These are phyloP conservation scores for Blepharisma japonicum DNA, from an alignment of 73 alveolate species.

Conservation along the genomic window DNA sequence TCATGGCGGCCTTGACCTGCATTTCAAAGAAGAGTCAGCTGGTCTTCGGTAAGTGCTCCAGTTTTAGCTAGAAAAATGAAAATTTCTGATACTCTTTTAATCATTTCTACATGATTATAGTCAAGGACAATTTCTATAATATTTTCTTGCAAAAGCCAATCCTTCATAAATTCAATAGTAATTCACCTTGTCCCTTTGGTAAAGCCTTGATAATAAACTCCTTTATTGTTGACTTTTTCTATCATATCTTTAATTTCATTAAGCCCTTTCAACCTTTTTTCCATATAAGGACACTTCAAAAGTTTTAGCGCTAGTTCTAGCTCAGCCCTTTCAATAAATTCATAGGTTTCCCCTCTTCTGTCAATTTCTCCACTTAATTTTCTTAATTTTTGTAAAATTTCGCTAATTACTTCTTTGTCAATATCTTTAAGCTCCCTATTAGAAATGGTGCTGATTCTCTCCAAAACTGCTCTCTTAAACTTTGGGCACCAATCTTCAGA, in stretches of 20 bases:
- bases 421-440: conserved; percentile 44
- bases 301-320: conserved; percentile 52
- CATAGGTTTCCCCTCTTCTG: neutral
- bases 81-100: conserved; percentile 39
- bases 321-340: conserved; percentile 35
- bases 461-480: conserved; percentile 18
- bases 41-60: conserved; percentile 26
- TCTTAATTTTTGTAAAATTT: conserved; percentile 27
- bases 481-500: conserved; percentile 16
- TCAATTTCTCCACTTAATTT: neutral
- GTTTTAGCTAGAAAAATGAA: conserved; percentile 32
- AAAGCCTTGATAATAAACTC: conserved; percentile 20
- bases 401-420: conserved; percentile 40
- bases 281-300: conserved; percentile 62
- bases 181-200: conserved; percentile 33
- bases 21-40: conserved; percentile 34
- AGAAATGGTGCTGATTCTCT: conserved; percentile 36
- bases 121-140: conserved; percentile 31
- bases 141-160: conserved; percentile 35
- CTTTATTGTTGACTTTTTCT: conserved; percentile 35
- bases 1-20: conserved; percentile 37
- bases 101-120: conserved; percentile 43
- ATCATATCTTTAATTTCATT: conserved; percentile 62
- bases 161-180: neutral
- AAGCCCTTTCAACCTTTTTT: conserved; percentile 68